Evolutionary conservation across 306 rosid genomes (phyloP), one percentile per base, ranked within the genome.

Genomic region (Fragaria nilgerrensis): DNA sequence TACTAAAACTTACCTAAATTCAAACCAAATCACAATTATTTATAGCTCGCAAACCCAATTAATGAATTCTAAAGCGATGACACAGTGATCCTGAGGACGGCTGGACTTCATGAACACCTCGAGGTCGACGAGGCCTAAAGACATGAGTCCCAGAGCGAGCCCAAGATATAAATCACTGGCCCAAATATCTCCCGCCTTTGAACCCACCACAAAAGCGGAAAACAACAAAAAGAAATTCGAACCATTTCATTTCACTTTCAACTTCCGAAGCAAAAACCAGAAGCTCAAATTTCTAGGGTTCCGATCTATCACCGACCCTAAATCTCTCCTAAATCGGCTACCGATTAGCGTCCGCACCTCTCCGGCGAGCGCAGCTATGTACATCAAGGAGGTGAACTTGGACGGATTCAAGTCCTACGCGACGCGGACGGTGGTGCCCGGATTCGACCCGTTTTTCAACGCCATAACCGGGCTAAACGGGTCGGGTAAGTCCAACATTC

Each of bases 371-470:
- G 9, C 0, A 52, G 64, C 20, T 0, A 95, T 95, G 98, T 72
- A 90, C 87, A 82, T 95, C 84, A 90, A 95, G 84, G 98, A 95
- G 78, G 29, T 90, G 12, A 90, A 93, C 88, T 73, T 95, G 77
- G 98, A 95, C 72, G 98, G 98, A n/a, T 95, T 95, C 90, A 95
- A 95, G 82, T 95, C 98, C 7, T 95, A 92, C 77, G 98, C 97
- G 56, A 95, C 93, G 20, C 85, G 97, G 84, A 95, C 98, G 0
- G 93, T 92, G 7, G 97, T 95, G 43, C 93, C 96, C 0, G 97
- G 98, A 3, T 95, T 95, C 71, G 97, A 95, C 61, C 96, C 88
- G 0, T 90, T 77, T 74, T 95, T 92, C 89, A 95, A 95, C 77
- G 98, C 98, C 65, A 95, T 92, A 48, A 95, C 98, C 1, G 96